These are phyloP conservation scores for Ganoderma multipileum DNA, from an alignment of 1,284 basidiomycete species.

Conservation along the genomic window DNA sequence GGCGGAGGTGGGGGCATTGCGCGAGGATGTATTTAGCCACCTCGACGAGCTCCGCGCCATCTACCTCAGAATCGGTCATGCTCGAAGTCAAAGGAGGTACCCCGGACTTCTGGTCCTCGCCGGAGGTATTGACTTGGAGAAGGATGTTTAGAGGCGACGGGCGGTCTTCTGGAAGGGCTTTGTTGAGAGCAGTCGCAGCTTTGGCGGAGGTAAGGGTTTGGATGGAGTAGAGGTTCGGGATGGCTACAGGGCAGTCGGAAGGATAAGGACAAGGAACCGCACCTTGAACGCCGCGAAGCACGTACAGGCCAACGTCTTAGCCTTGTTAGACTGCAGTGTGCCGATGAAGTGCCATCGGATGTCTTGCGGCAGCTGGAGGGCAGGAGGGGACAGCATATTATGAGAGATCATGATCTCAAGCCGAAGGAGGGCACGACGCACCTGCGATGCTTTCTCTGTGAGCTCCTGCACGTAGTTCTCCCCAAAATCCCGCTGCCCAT, in stretches of 20 bases:
- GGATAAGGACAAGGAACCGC: conserved; percentile 10
- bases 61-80: conserved; percentile 6
- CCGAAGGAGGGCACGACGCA: conserved; percentile 46
- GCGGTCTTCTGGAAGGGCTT: conserved; percentile 65
- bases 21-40: conserved; percentile 79
- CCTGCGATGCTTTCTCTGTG: conserved; percentile 85
- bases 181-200: conserved; percentile 85
- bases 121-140: conserved; percentile 95
- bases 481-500: conserved; percentile 90
- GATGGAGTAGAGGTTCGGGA: conserved; percentile 89
- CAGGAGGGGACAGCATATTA: conserved; percentile 3
- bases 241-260: conserved; percentile 54
- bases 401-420: conserved; percentile 11
- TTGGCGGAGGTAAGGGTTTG: conserved; percentile 93
- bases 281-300: conserved; percentile 13
- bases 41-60: conserved; percentile 59
- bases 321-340: conserved; percentile 94
- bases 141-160: conserved; percentile 73
- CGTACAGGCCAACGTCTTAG: conserved; percentile 86
- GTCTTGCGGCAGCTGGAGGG: conserved; percentile 72
- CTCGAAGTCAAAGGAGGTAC: conserved; percentile 60
- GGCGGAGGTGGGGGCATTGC: conserved; percentile 75
- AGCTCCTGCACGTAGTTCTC: conserved; percentile 98
- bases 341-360: conserved; percentile 99
- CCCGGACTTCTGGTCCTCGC: conserved; percentile 91